Base-by-base conservation (phyloP, 306 rosid genomes). In the Sphenostylis stenocarpa region DNA sequence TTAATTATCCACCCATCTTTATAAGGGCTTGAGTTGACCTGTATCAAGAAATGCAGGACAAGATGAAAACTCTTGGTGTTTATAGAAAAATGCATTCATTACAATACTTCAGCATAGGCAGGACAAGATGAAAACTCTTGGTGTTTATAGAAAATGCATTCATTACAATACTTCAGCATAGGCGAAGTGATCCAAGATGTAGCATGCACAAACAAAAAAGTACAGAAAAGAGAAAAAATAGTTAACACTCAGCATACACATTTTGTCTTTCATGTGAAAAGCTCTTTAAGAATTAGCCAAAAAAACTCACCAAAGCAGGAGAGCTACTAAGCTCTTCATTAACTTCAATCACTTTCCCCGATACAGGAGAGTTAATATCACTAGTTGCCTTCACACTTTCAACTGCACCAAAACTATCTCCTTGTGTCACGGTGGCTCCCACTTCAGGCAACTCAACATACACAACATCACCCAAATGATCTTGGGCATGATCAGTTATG, bases 351-450 rank as follows among this genome's bases (percentile, higher is more conserved):
- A 95, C 92, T 84, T 90, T 85, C 33, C 99, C 99, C 0, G 99
- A 92, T 68, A 95, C 62, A 4, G 99, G 99, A 83, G 97, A 90
- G 79, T 95, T 79, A 29, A 95, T 58, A 82, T 95, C 99, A 76
- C 99, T 95, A 12, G 97, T 92, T 68, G 99, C 99, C 81, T 95
- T 95, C 69, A 95, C 97, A 56, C 99, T 95, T 83, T 95, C 99
- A 44, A 95, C 97, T 2, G 99, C 99, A 56, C 97, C 97, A 67
- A 95, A 92, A 67, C 90, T 64, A 26, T 53, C 78, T 10, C 96
- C 99, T 63, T 95, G 93, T 31, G 78, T 79, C 43, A 91, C 90
- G 12, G 85, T 17, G 1, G 51, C 53, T 39, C 99, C 97, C 29
- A 90, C 87, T 56, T 95, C 99, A 1, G 97, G 97, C 86, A 88